Conservation (phyloP, 148 eudicot genomes). For the Chenopodium album region DNA sequence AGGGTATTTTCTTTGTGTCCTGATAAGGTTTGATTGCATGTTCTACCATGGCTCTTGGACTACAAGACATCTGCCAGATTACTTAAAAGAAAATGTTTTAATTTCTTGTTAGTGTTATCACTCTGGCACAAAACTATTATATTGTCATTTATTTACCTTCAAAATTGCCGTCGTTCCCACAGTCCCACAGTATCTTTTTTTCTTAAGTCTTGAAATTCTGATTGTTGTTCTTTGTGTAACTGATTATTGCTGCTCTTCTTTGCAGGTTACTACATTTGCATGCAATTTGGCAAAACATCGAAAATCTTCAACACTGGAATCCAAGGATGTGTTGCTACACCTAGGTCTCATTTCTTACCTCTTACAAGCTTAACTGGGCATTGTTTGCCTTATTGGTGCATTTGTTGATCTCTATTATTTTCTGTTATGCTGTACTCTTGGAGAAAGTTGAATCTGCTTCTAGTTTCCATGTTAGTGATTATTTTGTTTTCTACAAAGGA, state of each 20-base stretch:
- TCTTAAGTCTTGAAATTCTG: background rate
- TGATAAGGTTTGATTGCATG: background rate
- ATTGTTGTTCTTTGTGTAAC: background rate
- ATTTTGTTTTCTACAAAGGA: background rate
- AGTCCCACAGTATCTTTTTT: background rate
- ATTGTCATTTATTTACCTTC: background rate
- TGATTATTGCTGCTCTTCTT: constrained; percentile 9
- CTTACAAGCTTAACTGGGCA: background rate
- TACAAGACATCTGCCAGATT: background rate
- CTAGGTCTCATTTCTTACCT: constrained; percentile 57
- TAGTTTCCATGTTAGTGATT: constrained; percentile 5
- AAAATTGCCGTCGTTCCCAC: background rate
- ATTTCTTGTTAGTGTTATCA: background rate
- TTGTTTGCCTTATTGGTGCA: background rate
- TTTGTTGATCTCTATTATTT: constrained; percentile 10
- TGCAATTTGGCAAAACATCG: constrained; percentile 96
- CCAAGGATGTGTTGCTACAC: constrained; percentile 91
- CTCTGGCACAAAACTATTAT: background rate
- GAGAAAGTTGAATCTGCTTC: constrained; percentile 7
- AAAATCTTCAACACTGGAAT: constrained; percentile 78
- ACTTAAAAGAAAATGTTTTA: too few species aligned
- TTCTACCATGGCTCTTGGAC: background rate
- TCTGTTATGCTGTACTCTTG: background rate
- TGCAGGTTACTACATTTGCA: constrained; percentile 87
- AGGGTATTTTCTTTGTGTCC: background rate